phyloP scores from a whole-genome alignment of 139 green algal genomes.

The Coelastrella sp. region DNA sequence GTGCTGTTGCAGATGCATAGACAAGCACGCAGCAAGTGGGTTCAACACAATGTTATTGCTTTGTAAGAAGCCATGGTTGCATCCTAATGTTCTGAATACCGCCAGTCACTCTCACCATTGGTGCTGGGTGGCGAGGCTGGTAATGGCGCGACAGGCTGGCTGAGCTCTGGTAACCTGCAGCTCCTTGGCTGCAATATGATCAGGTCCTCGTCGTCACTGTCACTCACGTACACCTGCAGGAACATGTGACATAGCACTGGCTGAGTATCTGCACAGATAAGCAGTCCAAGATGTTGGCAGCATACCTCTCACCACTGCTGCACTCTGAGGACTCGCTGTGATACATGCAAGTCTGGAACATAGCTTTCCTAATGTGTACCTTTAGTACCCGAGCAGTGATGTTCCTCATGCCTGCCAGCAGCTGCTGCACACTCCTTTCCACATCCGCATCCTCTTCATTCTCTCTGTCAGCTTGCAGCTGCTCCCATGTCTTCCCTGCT shows the following conservation, averaged over 20 bases:
- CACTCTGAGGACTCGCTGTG: no score
- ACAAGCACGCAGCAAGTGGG: no score
- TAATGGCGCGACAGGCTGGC: not conserved
- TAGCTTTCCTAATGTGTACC: not conserved
- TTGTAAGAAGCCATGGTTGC: no score
- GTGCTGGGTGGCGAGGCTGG: not conserved
- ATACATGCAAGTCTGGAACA: no score
- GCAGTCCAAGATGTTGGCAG: no score
- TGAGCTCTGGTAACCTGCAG: not conserved
- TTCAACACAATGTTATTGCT: no score
- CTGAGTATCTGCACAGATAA: no score
- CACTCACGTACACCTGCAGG: not conserved
- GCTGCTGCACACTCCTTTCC: conserved; percentile 18
- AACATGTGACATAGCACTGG: no score
- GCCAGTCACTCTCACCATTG: not conserved
- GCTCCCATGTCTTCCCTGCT: conserved; percentile 43
- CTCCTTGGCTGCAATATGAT: not conserved
- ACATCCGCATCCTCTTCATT: conserved; percentile 15
- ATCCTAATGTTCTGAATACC: no score
- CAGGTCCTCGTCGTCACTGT: not conserved
- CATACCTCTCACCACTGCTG: no score
- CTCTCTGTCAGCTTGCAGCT: conserved; percentile 30
- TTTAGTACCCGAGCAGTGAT: not conserved
- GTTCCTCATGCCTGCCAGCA: not conserved
- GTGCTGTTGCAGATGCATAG: no score